Percentiles rank a stretch among this genome's conserved stretches.
phyloP scores from a whole-genome alignment of 1,139 yeast species.

The Debaryomyces nepalensis region DNA sequence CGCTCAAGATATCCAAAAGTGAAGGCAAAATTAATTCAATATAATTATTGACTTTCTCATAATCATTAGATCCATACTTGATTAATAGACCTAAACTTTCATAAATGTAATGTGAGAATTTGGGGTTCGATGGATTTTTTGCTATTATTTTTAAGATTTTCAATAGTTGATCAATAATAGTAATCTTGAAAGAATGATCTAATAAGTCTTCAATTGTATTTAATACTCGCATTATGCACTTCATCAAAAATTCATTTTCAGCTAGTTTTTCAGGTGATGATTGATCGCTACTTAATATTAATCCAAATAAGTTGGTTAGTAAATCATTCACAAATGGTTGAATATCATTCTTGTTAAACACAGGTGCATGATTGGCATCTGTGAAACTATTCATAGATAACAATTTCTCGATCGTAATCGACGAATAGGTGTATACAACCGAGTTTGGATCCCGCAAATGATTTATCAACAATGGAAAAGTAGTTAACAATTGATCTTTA shows the following conservation, averaged over 20 bases:
- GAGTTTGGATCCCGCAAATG: slow-evolving; percentile 68
- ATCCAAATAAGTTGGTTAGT: slow-evolving; percentile 64
- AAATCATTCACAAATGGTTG: slow-evolving; percentile 51
- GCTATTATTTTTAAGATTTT: slow-evolving; percentile 72
- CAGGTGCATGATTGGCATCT: slow-evolving; percentile 47
- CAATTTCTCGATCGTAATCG: slow-evolving; percentile 89
- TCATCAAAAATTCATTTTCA: slow-evolving; percentile 92
- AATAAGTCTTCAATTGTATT: slow-evolving; percentile 72
- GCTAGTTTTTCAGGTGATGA: slow-evolving; percentile 86
- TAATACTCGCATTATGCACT: slow-evolving; percentile 82
- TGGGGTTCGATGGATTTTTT: slow-evolving; percentile 93
- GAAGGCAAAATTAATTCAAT: slow-evolving; percentile 68
- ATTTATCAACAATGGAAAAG: slow-evolving; percentile 78
- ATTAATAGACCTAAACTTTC: slow-evolving; percentile 84
- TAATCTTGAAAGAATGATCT: slow-evolving; percentile 40
- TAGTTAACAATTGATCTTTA: slow-evolving; percentile 76
- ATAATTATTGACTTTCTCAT: slow-evolving; percentile 45
- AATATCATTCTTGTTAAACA: slow-evolving; percentile 77
- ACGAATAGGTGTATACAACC: slow-evolving; percentile 91
- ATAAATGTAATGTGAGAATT: slow-evolving; percentile 86
- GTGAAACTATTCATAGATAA: slow-evolving; percentile 70
- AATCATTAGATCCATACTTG: slow-evolving; percentile 46
- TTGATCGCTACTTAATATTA: slow-evolving; percentile 48
- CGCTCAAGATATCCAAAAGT: slow-evolving; percentile 67
- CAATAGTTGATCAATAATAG: slow-evolving; percentile 67